These are phyloP conservation scores for Ophiosphaerella narmari DNA, from an alignment of 2,329 filamentous ascomycete species.

Conservation along the genomic window DNA sequence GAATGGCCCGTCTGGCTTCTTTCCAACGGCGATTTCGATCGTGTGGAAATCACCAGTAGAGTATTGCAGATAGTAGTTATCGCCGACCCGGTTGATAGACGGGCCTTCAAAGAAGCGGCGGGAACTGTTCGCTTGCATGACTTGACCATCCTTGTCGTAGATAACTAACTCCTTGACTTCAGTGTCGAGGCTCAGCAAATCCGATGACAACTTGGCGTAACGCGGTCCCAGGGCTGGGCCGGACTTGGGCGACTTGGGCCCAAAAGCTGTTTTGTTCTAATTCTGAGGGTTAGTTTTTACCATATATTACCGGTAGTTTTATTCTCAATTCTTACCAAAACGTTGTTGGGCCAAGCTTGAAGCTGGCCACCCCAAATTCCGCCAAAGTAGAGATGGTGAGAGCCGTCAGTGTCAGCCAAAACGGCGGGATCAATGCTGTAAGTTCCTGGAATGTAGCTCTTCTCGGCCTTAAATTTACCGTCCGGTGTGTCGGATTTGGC, in stretches of 20 bases:
- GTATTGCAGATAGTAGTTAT: slow-evolving; percentile 73
- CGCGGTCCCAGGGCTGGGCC: slow-evolving; percentile 65
- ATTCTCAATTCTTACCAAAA: slow-evolving; percentile 56
- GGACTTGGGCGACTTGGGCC: slow-evolving; percentile 6
- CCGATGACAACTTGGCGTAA: slow-evolving; percentile 63
- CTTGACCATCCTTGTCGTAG: slow-evolving; percentile 62
- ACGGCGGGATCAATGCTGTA: slow-evolving; percentile 76
- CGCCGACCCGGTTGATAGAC: slow-evolving; percentile 73
- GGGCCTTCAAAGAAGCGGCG: slow-evolving; percentile 77
- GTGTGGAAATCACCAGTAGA: slow-evolving; percentile 78
- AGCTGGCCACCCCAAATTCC: slow-evolving; percentile 80
- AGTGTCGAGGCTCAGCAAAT: slow-evolving; percentile 66
- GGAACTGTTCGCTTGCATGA: slow-evolving; percentile 68
- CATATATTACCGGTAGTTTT: neutral
- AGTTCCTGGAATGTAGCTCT: slow-evolving; percentile 66
- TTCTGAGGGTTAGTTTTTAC: slow-evolving; percentile 7
- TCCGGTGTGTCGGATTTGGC: slow-evolving; percentile 65
- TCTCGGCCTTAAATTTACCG: slow-evolving; percentile 70
- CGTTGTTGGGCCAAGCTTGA: slow-evolving; percentile 68
- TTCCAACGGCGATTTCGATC: slow-evolving; percentile 68
- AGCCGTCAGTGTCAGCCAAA: slow-evolving; percentile 69
- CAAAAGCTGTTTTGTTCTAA: slow-evolving; percentile 14
- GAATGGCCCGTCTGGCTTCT: slow-evolving; percentile 70
- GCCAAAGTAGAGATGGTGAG: slow-evolving; percentile 73
- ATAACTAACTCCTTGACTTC: slow-evolving; percentile 65